Base-by-base conservation (phyloP, 202 grass and related monocot species). In the Zizania palustris region DNA sequence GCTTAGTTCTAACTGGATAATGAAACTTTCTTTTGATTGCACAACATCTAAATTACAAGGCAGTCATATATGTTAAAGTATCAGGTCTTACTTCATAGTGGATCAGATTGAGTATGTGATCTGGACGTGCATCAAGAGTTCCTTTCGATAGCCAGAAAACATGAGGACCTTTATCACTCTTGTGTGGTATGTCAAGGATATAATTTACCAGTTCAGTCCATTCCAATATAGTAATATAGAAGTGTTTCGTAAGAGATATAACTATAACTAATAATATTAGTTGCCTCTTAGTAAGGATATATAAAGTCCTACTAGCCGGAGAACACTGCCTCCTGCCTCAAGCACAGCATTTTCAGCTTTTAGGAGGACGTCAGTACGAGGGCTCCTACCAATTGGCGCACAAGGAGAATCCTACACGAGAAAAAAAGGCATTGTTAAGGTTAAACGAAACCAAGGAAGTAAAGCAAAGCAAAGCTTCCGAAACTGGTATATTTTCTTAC, bases 261-360 rank as follows among this genome's bases (percentile, higher is more conserved):
- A 28, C 28, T 51, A 51, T 44, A 72, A 43, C n/a, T 48, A 68
- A 51, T 10, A 45, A 35, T 79, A 45, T 18, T 35, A 46, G 37
- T 54, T 37, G 38, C 15, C 37, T 76, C 10, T 58, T 28, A 6
- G 45, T 60, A 72, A 93, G 90, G 95, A 94, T 97, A 97, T 97
- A 67, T 92, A 94, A 84, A 97, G 91, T 55, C 95, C 95, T 88
- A 74, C 87, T 63, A 97, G 91, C 73, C 95, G 90, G 61, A 97
- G 38, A 63, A 91, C 89, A 82, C 87, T 88, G 58, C 94, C 94
- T 74, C 89, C 91, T 90, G 82, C 73, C 41, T 82, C 85, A 43
- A 97, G 76, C 69, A 88, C 84, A 79, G 77, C 80, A 65, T 90
- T 90, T 89, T 97, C 94, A 74, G 91, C 89, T 82, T 88, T 94